phyloP scores from a whole-genome alignment of 2,329 filamentous ascomycete species.

The Penicillium capsulatum region DNA sequence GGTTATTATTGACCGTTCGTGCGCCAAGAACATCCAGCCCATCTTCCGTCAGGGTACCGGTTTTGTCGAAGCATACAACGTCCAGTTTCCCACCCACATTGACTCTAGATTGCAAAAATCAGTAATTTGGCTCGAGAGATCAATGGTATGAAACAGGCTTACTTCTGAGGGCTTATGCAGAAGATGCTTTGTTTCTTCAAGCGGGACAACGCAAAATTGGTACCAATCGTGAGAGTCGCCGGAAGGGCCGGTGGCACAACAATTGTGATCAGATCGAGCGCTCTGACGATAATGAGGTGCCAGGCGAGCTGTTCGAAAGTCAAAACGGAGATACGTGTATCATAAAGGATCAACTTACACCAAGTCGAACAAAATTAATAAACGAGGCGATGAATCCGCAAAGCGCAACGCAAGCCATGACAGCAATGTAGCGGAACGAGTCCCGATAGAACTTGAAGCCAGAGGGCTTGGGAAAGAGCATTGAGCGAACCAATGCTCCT shows the following conservation, averaged over 20 bases:
- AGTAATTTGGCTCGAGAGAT: neutral
- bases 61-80: conserved; percentile 97
- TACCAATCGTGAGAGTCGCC: conserved; percentile 92
- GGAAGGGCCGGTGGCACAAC: conserved; percentile 93
- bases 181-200: conserved; percentile 89
- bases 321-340: conserved; percentile 12
- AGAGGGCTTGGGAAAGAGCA: conserved; percentile 97
- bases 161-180: conserved; percentile 87
- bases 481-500: conserved; percentile 88
- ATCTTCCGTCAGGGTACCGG: conserved; percentile 95
- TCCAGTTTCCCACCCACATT: conserved; percentile 96
- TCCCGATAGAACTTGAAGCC: conserved; percentile 98
- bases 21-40: conserved; percentile 90
- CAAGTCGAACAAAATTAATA: conserved; percentile 84
- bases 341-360: conserved; percentile 36
- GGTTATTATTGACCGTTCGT: conserved; percentile 64
- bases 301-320: conserved; percentile 58
- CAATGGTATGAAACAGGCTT: conserved; percentile 8
- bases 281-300: conserved; percentile 87
- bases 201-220: conserved; percentile 84
- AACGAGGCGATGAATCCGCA: conserved; percentile 88
- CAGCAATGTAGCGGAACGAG: conserved; percentile 94
- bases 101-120: conserved; percentile 52
- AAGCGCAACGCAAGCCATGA: conserved; percentile 83
- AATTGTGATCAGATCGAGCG: conserved; percentile 93